phyloP scores from a whole-genome alignment of 768 basidiomycete genomes.

The Coprinopsis strossmayeri region DNA sequence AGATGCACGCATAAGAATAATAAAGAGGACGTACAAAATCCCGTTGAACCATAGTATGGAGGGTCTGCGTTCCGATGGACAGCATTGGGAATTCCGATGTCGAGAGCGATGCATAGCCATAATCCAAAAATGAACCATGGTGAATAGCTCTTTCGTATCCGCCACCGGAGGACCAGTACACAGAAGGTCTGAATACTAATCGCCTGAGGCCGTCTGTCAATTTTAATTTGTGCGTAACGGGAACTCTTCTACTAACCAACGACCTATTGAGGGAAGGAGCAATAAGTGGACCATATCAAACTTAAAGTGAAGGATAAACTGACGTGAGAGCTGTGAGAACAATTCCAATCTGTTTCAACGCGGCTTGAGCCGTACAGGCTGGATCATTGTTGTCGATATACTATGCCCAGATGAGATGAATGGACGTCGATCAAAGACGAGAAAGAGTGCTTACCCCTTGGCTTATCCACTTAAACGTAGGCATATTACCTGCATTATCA shows the following conservation, averaged over 20 bases:
- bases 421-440: neutral
- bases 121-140: constrained; percentile 22
- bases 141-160: constrained; percentile 19
- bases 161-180: constrained; percentile 32
- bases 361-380: constrained; percentile 31
- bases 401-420: constrained; percentile 7
- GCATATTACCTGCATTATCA: constrained; percentile 13
- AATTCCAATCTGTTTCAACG: constrained; percentile 33
- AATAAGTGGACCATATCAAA: constrained; percentile 8
- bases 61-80: constrained; percentile 16
- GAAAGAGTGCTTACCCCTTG: constrained; percentile 16
- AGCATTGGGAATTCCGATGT: constrained; percentile 24
- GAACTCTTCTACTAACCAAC: neutral
- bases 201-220: constrained; percentile 14
- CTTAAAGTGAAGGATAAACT: constrained; percentile 14
- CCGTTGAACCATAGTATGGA: constrained; percentile 29
- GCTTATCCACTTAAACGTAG: constrained; percentile 28
- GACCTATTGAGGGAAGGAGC: neutral
- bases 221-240: neutral
- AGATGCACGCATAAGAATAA: neutral
- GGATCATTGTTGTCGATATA: constrained; percentile 20
- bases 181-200: constrained; percentile 38
- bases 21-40: constrained; percentile 20
- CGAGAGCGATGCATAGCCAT: constrained; percentile 28
- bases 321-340: constrained; percentile 27